These are phyloP conservation scores for Syncephalis plumigaleata DNA, from an alignment of 371 early-diverging fungal genomes.

Conservation along the genomic window DNA sequence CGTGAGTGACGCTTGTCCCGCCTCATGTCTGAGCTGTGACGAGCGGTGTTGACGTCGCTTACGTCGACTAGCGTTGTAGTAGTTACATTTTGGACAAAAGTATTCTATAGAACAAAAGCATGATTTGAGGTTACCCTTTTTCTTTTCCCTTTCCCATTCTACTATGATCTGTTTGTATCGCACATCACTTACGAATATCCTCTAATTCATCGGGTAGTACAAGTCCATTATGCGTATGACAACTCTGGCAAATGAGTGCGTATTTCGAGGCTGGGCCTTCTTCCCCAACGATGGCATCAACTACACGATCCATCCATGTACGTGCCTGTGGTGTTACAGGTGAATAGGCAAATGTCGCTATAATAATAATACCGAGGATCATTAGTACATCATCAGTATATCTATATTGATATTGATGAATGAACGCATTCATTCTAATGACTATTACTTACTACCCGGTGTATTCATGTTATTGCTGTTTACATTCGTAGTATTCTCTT, in stretches of 20 bases:
- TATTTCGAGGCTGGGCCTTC: constrained; percentile 66
- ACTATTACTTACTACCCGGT: background rate
- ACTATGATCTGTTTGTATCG: too few species aligned
- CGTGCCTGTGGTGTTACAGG: constrained; percentile 8
- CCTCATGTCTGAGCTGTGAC: constrained; percentile 5
- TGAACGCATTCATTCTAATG: too few species aligned
- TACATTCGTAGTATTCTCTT: too few species aligned
- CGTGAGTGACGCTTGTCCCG: constrained; percentile 7
- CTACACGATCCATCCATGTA: constrained; percentile 66
- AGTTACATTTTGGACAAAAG: constrained; percentile 26
- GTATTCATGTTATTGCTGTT: background rate
- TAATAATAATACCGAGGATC: constrained; percentile 2
- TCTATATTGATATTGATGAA: too few species aligned
- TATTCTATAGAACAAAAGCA: too few species aligned
- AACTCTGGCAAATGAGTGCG: constrained; percentile 80
- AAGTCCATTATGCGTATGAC: constrained; percentile 84
- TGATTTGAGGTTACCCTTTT: too few species aligned
- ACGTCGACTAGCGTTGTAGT: constrained; percentile 19
- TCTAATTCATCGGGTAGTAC: constrained; percentile 67
- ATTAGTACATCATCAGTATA: background rate
- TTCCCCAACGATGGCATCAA: constrained; percentile 77
- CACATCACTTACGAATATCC: constrained; percentile 34
- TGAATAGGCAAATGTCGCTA: background rate
- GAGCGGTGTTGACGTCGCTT: background rate
- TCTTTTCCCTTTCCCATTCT: too few species aligned